Evolutionary conservation across 495 filamentous ascomycete genomes (phyloP), one percentile per base, ranked within the genome.

Genomic region (Tetracladium setigerum): DNA sequence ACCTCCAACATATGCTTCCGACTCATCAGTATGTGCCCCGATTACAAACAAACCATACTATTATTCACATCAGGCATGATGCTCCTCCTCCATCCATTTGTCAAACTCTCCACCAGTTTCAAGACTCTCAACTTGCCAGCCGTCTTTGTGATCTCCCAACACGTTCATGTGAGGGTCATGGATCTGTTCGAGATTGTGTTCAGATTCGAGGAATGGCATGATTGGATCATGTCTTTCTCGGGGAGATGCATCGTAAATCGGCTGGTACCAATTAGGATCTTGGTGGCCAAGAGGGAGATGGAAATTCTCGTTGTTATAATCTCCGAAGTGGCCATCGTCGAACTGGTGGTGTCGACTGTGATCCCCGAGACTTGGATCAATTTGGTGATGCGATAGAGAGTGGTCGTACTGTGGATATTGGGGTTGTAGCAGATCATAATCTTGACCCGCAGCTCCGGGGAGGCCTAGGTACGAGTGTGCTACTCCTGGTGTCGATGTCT

Each of bases 401-500:
- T 10, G 24, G 30, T 51, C 46, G 22, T 44, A 52, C 41, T 46
- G 41, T 13, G 19, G 27, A 33, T 46, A 59, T 15, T 17, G 19
- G 6, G 9, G 40, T 22, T 49, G 41, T 46, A 57, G 54, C 46
- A 57, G 24, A 33, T 57, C 54, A 33, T 41, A 52, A 5, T 60
- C 47, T 22, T 54, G 46, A 4, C 57, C 53, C n/a, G n/a, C n/a
- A n/a, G n/a, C n/a, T 49, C 53, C 57, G 4, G 53, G 50, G 15
- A 56, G 46, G 13, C 49, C 50, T 11, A 56, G 42, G 12, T 52
- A 43, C 16, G 36, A 32, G 16, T 55, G 49, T n/a, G n/a, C n/a
- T 37, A 41, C 38, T 13, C 52, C 46, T 1, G 65, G 68, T 12
- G 71, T 66, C 18, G 66, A 65, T 32, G 67, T 69, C 48, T 67